Evolutionary conservation across 257 asterid species (phyloP), one percentile per base, ranked within the genome.

Genomic region (Salvia hispanica): DNA sequence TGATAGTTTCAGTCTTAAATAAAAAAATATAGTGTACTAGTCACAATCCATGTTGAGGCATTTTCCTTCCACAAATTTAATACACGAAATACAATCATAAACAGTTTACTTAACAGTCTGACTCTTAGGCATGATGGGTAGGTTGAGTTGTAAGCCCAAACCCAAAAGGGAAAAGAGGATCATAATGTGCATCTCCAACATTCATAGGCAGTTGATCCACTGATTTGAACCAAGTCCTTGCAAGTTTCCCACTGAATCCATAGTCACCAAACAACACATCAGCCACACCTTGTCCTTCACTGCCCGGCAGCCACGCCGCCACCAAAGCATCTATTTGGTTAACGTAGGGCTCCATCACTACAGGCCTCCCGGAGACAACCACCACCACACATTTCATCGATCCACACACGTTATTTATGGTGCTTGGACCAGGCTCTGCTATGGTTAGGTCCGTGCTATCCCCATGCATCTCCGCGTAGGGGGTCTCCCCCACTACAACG

Each of bases 201-300:
- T 84, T 85, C 97, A 90, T 90, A 0, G 97, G 97, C 0, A 88
- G 84, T 76, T 90, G 96, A 13, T 87, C 85, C 21, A 84, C 89
- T 6, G 82, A 66, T 72, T 69, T 82, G 74, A 90, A 87, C 96
- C 96, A 90, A n/a, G 93, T 87, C 0, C 90, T 72, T 3, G 96
- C 81, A 3, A 90, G 84, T 72, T 85, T 90, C 2, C 96, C 96
- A 0, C 87, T 79, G 53, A 90, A 90, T 4, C 91, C 89, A 36
- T 80, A 85, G 74, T 84, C 80, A 0, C 96, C 96, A 48, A 88
- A 86, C 62, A 89, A 63, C 15, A 69, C 84, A 66, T 87, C 95
- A 4, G 95, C 77, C 43, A 90, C 80, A 95, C 42, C 73, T 91
- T 0, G 95, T 95, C 62, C 31, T 25, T 90, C 95, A 4, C 80